Evolutionary conservation across 2,329 filamentous ascomycete genomes (phyloP).

Genomic region (Pestalotiopsis sp.): DNA sequence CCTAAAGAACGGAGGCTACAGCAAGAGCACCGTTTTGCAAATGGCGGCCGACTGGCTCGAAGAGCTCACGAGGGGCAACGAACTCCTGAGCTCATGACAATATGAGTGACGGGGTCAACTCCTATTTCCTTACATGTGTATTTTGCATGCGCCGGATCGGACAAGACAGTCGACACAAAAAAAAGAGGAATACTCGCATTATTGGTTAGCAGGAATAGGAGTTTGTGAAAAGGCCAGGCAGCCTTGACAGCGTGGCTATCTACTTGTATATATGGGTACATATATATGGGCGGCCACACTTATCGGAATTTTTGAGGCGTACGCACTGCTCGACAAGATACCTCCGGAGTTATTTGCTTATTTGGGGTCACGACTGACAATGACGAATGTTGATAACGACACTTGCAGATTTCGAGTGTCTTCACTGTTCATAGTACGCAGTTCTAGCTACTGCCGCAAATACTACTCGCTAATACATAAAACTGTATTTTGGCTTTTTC

Average conservation of each 20-base stretch:
- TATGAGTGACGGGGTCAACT: not conserved
- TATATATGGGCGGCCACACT: slow-evolving; percentile 10
- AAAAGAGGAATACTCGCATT: not conserved
- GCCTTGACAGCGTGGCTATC: not conserved
- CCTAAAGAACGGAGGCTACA: slow-evolving; percentile 73
- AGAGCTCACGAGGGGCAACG: slow-evolving; percentile 70
- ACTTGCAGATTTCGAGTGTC: not conserved
- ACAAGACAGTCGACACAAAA: slow-evolving; percentile 2
- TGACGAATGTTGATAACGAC: not conserved
- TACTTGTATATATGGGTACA: not conserved
- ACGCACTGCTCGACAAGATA: slow-evolving; percentile 12
- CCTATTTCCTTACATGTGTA: slow-evolving; percentile 4
- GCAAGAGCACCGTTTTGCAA: slow-evolving; percentile 78
- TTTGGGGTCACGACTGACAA: slow-evolving; percentile 3
- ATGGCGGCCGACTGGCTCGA: slow-evolving; percentile 81
- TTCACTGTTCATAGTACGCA: slow-evolving; percentile 4
- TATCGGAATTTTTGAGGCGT: not conserved
- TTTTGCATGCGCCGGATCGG: slow-evolving; percentile 12
- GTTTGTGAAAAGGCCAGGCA: slow-evolving; percentile 1
- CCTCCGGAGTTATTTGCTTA: slow-evolving; percentile 10
- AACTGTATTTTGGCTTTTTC: not conserved
- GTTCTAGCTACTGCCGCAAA: slow-evolving; percentile 9
- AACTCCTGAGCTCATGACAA: slow-evolving; percentile 49
- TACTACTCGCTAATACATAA: slow-evolving; percentile 10
- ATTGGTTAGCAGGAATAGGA: slow-evolving; percentile 5